Percentiles rank a stretch among this genome's conserved stretches.
Evolutionary conservation across 768 basidiomycete genomes (phyloP).

Genomic region (Pilatotrama ljubarskyi): DNA sequence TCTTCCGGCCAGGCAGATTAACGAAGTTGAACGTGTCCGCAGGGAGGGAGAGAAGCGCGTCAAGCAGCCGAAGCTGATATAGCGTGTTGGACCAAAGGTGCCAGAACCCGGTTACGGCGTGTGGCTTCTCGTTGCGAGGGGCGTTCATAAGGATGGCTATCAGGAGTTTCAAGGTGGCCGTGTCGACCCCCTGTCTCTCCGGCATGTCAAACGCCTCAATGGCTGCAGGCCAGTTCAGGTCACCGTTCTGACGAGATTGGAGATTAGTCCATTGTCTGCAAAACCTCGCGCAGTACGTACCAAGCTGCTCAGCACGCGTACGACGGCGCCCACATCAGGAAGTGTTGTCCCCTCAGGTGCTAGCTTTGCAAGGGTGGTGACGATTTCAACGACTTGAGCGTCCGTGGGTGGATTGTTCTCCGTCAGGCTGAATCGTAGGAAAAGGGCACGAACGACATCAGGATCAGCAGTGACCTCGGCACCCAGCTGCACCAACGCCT

Average conservation of each 20-base stretch:
- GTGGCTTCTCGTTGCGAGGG: slow-evolving; percentile 72
- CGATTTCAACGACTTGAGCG: slow-evolving; percentile 67
- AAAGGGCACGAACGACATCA: slow-evolving; percentile 66
- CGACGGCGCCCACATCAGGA: slow-evolving; percentile 74
- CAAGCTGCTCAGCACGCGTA: slow-evolving; percentile 70
- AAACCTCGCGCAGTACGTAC: slow-evolving; percentile 45
- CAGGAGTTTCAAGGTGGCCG: slow-evolving; percentile 83
- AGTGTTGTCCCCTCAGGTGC: slow-evolving; percentile 72
- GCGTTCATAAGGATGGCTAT: slow-evolving; percentile 85
- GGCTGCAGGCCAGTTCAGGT: slow-evolving; percentile 77
- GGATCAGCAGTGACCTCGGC: slow-evolving; percentile 76
- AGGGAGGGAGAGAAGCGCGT: slow-evolving; percentile 85
- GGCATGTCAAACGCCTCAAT: slow-evolving; percentile 86
- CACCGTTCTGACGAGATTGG: slow-evolving; percentile 48
- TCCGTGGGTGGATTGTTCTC: slow-evolving; percentile 72
- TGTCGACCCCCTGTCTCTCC: slow-evolving; percentile 84
- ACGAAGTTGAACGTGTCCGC: slow-evolving; percentile 94
- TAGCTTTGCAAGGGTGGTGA: slow-evolving; percentile 63
- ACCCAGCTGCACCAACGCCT: slow-evolving; percentile 75
- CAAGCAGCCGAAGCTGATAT: slow-evolving; percentile 84
- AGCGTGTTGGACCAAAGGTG: slow-evolving; percentile 80
- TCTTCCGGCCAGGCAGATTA: slow-evolving; percentile 75
- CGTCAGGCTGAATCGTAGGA: slow-evolving; percentile 75
- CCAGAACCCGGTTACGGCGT: slow-evolving; percentile 88
- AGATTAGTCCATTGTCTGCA: slow-evolving; percentile 7